Evolutionary conservation across 2,329 filamentous ascomycete genomes (phyloP).

Genomic region (Calonectria pauciramosa): DNA sequence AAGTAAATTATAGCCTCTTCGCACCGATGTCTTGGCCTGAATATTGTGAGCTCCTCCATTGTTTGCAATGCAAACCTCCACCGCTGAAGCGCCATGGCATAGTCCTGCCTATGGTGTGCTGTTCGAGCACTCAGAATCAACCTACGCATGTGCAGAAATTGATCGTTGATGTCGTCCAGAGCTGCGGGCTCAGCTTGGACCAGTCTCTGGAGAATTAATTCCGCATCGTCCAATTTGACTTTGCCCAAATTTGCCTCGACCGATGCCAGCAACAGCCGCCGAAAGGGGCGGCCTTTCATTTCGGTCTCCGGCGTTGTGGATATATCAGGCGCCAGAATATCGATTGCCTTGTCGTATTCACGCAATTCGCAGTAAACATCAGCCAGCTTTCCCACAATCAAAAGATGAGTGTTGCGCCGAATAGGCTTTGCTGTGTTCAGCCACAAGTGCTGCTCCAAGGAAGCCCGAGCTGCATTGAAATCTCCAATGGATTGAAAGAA

Average conservation of each 20-base stretch:
- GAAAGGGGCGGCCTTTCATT: slow-evolving; percentile 29
- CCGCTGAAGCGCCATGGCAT: slow-evolving; percentile 30
- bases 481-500: slow-evolving; percentile 52
- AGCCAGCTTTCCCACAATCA: slow-evolving; percentile 42
- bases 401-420: slow-evolving; percentile 39
- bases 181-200: slow-evolving; percentile 35
- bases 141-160: slow-evolving; percentile 48
- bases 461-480: slow-evolving; percentile 44
- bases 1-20: slow-evolving; percentile 45
- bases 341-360: slow-evolving; percentile 33
- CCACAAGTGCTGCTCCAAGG: slow-evolving; percentile 43
- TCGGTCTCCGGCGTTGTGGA: slow-evolving; percentile 22
- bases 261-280: slow-evolving; percentile 40
- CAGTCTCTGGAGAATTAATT: slow-evolving; percentile 30
- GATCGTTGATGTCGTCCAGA: slow-evolving; percentile 49
- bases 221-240: slow-evolving; percentile 28
- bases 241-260: slow-evolving; percentile 45
- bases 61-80: slow-evolving; percentile 40
- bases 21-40: slow-evolving; percentile 42
- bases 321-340: slow-evolving; percentile 38
- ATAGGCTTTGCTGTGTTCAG: slow-evolving; percentile 38
- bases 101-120: slow-evolving; percentile 30
- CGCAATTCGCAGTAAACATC: slow-evolving; percentile 45
- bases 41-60: slow-evolving; percentile 38
- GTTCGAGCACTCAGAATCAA: slow-evolving; percentile 45